These are phyloP conservation scores for Cordyceps tenuipes DNA, from an alignment of 2,329 filamentous ascomycete genomes.

Conservation along the genomic window DNA sequence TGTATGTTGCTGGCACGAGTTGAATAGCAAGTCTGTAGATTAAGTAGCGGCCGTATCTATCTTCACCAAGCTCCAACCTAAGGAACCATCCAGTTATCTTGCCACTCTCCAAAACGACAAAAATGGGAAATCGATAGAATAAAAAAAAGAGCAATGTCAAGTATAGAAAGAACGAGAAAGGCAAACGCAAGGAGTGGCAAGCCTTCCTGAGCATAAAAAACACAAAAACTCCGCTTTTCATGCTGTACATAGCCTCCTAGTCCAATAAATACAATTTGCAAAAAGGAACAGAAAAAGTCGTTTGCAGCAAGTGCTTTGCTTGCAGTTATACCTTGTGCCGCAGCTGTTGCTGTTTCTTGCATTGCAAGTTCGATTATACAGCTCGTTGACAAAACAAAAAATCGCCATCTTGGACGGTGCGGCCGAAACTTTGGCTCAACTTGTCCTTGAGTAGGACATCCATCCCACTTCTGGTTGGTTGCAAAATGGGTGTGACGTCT, in stretches of 20 bases:
- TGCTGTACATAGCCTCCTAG: conserved; percentile 7
- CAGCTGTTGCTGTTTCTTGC: background rate
- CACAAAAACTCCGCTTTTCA: conserved; percentile 4
- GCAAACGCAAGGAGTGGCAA: background rate
- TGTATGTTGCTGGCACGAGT: background rate
- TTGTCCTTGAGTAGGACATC: background rate
- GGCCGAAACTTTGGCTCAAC: background rate
- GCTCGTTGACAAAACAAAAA: background rate
- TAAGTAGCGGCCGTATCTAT: conserved; percentile 1
- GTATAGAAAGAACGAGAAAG: background rate
- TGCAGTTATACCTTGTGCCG: background rate
- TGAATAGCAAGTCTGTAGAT: background rate
- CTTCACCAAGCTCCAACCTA: background rate
- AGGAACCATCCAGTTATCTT: background rate
- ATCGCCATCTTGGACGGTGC: background rate
- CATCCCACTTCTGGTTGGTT: background rate
- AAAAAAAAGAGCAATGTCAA: background rate
- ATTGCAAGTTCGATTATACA: background rate
- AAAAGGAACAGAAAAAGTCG: background rate
- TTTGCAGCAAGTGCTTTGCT: background rate
- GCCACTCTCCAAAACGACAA: background rate
- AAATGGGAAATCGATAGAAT: background rate
- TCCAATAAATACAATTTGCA: background rate
- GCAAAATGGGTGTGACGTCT: conserved; percentile 4
- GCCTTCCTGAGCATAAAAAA: background rate